These are phyloP conservation scores for Lipomyces chichibuensis DNA, from an alignment of 805 yeast genomes.

Conservation along the genomic window DNA sequence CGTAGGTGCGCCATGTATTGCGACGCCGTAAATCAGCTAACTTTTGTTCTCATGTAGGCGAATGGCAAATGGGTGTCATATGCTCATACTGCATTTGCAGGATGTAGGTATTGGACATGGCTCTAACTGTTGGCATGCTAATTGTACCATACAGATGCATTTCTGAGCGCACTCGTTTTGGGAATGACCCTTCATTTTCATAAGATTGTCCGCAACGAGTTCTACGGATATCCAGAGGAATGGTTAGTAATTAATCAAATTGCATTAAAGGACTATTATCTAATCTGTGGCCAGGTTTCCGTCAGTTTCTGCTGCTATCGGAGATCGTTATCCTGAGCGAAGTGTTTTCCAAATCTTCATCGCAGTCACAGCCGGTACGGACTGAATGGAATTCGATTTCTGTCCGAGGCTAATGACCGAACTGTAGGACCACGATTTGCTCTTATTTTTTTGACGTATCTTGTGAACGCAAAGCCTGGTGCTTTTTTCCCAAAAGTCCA, in stretches of 20 bases:
- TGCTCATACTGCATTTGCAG: slow-evolving; percentile 35
- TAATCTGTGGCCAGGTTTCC: slow-evolving; percentile 58
- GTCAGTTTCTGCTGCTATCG: slow-evolving; percentile 94
- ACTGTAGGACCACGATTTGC: slow-evolving; percentile 38
- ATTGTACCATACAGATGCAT: slow-evolving; percentile 27
- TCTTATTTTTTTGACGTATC: slow-evolving; percentile 27
- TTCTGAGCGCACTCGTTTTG: slow-evolving; percentile 35
- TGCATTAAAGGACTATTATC: not conserved
- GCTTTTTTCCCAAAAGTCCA: slow-evolving; percentile 46
- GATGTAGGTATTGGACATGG: slow-evolving; percentile 23
- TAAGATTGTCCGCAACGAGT: slow-evolving; percentile 85
- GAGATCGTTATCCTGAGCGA: slow-evolving; percentile 95
- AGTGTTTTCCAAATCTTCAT: slow-evolving; percentile 88
- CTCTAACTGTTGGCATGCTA: not conserved
- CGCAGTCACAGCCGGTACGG: slow-evolving; percentile 79
- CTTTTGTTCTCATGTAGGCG: slow-evolving; percentile 14
- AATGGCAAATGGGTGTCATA: slow-evolving; percentile 36
- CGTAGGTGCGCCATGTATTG: slow-evolving; percentile 12
- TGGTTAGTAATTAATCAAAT: slow-evolving; percentile 54
- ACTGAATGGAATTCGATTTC: slow-evolving; percentile 47
- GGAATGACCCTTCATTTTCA: slow-evolving; percentile 64
- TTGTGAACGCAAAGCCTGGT: slow-evolving; percentile 34
- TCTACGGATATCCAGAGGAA: slow-evolving; percentile 91
- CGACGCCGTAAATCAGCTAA: not conserved
- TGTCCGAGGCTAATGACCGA: slow-evolving; percentile 49